These are phyloP conservation scores for Chlamydomonas schloesseri DNA, from an alignment of 139 green algal genomes.

Conservation along the genomic window DNA sequence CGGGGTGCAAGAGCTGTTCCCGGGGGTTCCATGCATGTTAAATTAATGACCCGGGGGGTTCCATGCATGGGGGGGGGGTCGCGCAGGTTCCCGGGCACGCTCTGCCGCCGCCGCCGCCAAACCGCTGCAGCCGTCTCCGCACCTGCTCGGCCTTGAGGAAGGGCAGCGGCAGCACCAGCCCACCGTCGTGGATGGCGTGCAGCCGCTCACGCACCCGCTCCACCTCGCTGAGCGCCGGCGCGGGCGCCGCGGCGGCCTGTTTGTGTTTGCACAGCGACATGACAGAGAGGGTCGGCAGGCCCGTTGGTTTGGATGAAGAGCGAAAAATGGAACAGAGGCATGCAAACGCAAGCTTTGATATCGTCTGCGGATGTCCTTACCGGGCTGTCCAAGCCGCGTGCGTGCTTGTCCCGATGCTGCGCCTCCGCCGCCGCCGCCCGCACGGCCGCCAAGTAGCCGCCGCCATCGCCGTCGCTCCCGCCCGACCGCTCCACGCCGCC, in stretches of 20 bases:
- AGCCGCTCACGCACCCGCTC: slow-evolving; percentile 68
- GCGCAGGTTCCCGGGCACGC: too few species aligned
- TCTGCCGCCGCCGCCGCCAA: too few species aligned
- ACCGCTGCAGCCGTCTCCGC: too few species aligned
- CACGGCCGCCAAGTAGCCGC: slow-evolving; percentile 46
- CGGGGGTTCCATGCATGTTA: too few species aligned
- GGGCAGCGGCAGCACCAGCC: slow-evolving; percentile 84
- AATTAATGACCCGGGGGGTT: too few species aligned
- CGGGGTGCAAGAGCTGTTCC: too few species aligned
- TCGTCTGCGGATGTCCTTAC: not conserved
- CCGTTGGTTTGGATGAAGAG: too few species aligned
- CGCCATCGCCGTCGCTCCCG: not conserved
- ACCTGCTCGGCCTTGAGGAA: slow-evolving; percentile 81
- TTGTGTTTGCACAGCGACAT: not conserved
- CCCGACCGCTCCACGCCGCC: not conserved
- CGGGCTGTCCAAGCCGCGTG: not conserved
- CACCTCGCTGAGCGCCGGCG: slow-evolving; percentile 20
- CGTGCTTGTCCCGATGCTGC: not conserved
- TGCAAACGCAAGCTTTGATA: too few species aligned
- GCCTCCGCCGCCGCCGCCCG: slow-evolving; percentile 41
- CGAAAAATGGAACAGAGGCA: not conserved
- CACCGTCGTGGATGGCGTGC: slow-evolving; percentile 72
- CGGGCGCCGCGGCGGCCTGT: not conserved
- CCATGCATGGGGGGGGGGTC: too few species aligned
- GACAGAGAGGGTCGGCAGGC: not conserved